Evolutionary conservation across 495 filamentous ascomycete genomes (phyloP), one percentile per base, ranked within the genome.

Genomic region (Parathielavia appendiculata): DNA sequence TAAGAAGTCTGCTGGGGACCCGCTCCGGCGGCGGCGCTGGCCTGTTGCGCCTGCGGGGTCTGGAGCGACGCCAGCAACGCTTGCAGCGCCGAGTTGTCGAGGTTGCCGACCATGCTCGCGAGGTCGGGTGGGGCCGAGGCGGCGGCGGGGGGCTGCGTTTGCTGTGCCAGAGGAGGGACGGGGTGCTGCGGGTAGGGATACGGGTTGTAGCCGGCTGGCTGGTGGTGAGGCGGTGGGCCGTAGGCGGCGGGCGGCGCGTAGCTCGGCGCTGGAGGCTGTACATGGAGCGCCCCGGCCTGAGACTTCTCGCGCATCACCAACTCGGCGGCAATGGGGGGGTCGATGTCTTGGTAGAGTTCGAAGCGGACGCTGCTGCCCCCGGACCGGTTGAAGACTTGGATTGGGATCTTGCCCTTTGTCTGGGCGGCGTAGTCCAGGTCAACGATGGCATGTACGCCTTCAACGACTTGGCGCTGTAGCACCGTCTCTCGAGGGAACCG

Each of bases 301-400:
- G 58, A 36, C 68, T 90, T 96, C 10, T 88, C 83, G 38, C 90
- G 81, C 26, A 86, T 64, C 50, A 95, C 89, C 22, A 98, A 81
- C 56, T 91, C 88, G 11, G 86, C 89, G 4, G 86, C 90, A 34
- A 89, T 81, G 9, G 76, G 69, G 0, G 90, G 86, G 7, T 93
- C 89, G 4, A 97, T 76, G 61, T 88, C 83, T 39, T 86, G 81
- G 65, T 98, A 98, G 63, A 92, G 83, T 63, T 92, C 88, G 67
- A 87, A 97, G 34, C 80, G 82, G 57, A 92, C 83, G 58, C 85
- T 81, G 40, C 74, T 76, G 26, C 86, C 89, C 13, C 73, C 78
- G 43, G 83, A 86, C 17, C 92, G 86, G 72, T 92, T 88, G 65
- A 97, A 97, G 19, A 96, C 80, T 65, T 91, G 88, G 26, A 97